Percentiles rank a stretch among this genome's conserved stretches.
These are phyloP conservation scores for Salix suchowensis DNA, from an alignment of 345 rosid genomes.

Conservation along the genomic window DNA sequence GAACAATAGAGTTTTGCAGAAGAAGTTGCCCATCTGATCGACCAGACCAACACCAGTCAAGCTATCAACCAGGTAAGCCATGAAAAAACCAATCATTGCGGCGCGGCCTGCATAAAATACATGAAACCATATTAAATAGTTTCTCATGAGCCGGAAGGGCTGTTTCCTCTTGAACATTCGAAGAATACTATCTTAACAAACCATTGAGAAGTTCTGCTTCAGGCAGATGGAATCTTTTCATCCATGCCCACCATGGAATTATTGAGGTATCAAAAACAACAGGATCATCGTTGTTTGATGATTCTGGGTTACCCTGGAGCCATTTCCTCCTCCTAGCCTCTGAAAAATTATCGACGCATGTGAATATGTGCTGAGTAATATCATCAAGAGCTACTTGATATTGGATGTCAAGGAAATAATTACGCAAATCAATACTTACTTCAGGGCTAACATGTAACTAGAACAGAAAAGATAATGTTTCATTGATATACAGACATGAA, in stretches of 20 bases:
- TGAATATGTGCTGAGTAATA: background rate
- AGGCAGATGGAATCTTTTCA: slow-evolving; percentile 84
- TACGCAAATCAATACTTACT: no score
- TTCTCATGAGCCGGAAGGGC: background rate
- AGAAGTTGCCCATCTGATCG: slow-evolving; percentile 95
- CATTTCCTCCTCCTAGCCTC: slow-evolving; percentile 94
- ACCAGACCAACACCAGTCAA: slow-evolving; percentile 93
- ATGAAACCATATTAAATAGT: slow-evolving; percentile 5
- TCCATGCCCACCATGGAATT: slow-evolving; percentile 97
- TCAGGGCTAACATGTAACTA: background rate
- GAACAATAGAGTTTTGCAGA: slow-evolving; percentile 87
- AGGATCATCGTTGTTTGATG: slow-evolving; percentile 70
- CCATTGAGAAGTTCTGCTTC: slow-evolving; percentile 92
- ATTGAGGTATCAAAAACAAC: slow-evolving; percentile 79
- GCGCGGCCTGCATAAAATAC: slow-evolving; percentile 64
- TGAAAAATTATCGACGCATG: slow-evolving; percentile 24
- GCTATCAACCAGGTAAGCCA: slow-evolving; percentile 96
- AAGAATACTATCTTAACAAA: slow-evolving; percentile 19
- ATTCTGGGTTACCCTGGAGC: slow-evolving; percentile 74
- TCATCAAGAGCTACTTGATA: background rate
- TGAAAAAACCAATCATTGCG: slow-evolving; percentile 95
- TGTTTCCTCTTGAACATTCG: background rate
- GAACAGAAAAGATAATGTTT: background rate
- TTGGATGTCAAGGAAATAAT: background rate
- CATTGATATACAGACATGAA: background rate